These are phyloP conservation scores for Mucor sp. DNA, from an alignment of 371 early-diverging fungal species.

Conservation along the genomic window DNA sequence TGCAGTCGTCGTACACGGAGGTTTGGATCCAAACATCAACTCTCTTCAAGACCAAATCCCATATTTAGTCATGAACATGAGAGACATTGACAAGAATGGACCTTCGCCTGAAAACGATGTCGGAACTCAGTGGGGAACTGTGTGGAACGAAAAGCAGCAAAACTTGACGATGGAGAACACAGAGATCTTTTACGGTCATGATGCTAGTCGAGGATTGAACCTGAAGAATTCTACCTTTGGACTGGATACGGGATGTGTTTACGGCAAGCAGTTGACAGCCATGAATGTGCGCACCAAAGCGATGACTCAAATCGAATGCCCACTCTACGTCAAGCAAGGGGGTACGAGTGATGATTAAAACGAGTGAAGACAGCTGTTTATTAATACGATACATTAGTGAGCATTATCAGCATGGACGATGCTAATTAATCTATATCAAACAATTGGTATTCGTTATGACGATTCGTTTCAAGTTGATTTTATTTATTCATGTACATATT, in stretches of 20 bases:
- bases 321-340: constrained; percentile 6
- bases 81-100: constrained; percentile 50
- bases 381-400: not conserved
- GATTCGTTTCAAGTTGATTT: not conserved
- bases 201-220: constrained; percentile 61
- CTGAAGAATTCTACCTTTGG: constrained; percentile 59
- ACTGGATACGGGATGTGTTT: constrained; percentile 71
- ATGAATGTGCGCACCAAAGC: constrained; percentile 37
- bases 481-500: not conserved
- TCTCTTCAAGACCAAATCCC: constrained; percentile 38
- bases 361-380: not conserved
- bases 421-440: not conserved
- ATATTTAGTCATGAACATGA: constrained; percentile 61
- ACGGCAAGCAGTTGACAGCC: constrained; percentile 63
- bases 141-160: constrained; percentile 47
- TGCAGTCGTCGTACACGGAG: constrained; percentile 69
- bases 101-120: constrained; percentile 37
- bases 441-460: not conserved
- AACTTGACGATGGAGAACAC: constrained; percentile 16
- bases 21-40: constrained; percentile 56
- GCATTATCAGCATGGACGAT: constrained; percentile 1
- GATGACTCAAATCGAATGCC: constrained; percentile 40
- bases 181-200: constrained; percentile 70
- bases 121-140: constrained; percentile 54
- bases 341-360: constrained; percentile 8